Conservation (phyloP, 2,329 filamentous ascomycete species). For the Madurella mycetomatis region DNA sequence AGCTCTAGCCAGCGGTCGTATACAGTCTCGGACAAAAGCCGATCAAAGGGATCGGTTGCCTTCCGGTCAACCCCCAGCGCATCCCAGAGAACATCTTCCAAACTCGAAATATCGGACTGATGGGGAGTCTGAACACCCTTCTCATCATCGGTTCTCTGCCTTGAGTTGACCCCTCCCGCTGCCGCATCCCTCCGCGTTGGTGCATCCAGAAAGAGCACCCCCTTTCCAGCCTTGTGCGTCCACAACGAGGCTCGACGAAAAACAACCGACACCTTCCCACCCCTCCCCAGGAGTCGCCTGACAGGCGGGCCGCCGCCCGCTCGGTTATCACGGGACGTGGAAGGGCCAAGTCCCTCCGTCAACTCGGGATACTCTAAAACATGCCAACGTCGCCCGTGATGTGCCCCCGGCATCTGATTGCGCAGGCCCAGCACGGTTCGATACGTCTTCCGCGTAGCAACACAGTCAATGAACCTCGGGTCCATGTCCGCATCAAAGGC, state of each 20-base stretch:
- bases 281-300: slow-evolving; percentile 1
- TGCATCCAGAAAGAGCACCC: slow-evolving; percentile 33
- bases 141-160: not conserved
- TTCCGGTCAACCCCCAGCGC: slow-evolving; percentile 13
- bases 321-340: not conserved
- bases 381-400: not conserved
- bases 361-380: slow-evolving; percentile 9
- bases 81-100: slow-evolving; percentile 29
- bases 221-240: slow-evolving; percentile 23
- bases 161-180: not conserved
- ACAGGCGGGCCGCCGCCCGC: not conserved
- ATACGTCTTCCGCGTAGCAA: slow-evolving; percentile 27
- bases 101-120: slow-evolving; percentile 6
- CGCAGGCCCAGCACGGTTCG: slow-evolving; percentile 13
- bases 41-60: slow-evolving; percentile 2
- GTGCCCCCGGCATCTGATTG: not conserved
- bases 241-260: slow-evolving; percentile 36
- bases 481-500: slow-evolving; percentile 26
- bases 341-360: not conserved
- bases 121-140: not conserved
- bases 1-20: slow-evolving; percentile 36
- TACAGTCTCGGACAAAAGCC: slow-evolving; percentile 22
- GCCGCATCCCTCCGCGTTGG: slow-evolving; percentile 21
- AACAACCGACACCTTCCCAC: slow-evolving; percentile 23
- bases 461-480: slow-evolving; percentile 31